Evolutionary conservation across 129 eudicot species (phyloP).

Genomic region (Helianthus tuberosus): DNA sequence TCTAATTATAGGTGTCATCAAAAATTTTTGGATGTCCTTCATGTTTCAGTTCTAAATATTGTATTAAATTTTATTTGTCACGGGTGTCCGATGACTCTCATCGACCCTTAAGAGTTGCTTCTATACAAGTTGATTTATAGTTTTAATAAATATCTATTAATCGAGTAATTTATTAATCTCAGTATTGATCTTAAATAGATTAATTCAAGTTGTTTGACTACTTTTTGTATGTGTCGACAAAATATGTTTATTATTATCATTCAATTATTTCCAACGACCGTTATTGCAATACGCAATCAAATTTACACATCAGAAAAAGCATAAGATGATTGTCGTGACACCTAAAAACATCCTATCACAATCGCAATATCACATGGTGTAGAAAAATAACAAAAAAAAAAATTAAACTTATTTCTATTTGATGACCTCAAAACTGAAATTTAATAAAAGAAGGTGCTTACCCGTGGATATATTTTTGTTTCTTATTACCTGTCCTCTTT

Average conservation of each 20-base stretch:
- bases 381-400: not conserved
- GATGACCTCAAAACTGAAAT: not conserved
- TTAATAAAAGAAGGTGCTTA: not conserved
- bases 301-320: not conserved
- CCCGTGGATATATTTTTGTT: not conserved
- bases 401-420: not conserved
- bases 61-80: no score
- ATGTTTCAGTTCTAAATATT: no score
- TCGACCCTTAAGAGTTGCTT: no score
- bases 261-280: not conserved
- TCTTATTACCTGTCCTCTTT: constrained; percentile 6
- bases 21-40: no score
- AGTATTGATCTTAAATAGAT: not conserved
- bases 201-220: constrained; percentile 13
- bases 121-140: not conserved
- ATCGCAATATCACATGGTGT: not conserved
- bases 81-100: no score
- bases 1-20: no score
- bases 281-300: not conserved
- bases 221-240: not conserved
- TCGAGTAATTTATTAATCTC: not conserved
- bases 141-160: not conserved
- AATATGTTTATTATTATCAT: not conserved
- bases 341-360: not conserved
- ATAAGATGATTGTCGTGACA: no score